Evolutionary conservation across 768 basidiomycete species (phyloP), one percentile per base, ranked within the genome.

Genomic region (Lactarius deliciosus): DNA sequence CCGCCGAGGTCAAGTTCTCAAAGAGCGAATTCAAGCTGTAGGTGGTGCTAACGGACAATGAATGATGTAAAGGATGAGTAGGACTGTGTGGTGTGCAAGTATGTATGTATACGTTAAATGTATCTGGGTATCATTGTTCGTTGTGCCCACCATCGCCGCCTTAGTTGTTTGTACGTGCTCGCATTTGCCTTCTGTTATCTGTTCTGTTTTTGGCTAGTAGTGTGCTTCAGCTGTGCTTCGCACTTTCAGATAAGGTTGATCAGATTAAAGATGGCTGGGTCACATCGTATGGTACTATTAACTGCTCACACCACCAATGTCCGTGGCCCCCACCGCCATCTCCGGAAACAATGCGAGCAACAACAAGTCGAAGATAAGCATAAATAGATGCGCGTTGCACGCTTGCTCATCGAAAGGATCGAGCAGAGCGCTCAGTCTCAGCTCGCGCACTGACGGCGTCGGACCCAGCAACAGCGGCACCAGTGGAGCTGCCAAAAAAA

Each of bases 321-420:
- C 66, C 53, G 66, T 47, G 3, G 66, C 66, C 1, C 66, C 75
- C 22, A 73, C 76, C n/a, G 79, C 82, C 71, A 96, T 77, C 76
- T 95, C 94, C 0, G 95, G 94, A 70, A 94, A 92, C 43, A 96
- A 71, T 3, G 81, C 81, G 43, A 87, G 74, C n/a, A 96, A 72
- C 2, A 92, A 57, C 10, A 86, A 78, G 70, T 97, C 95, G 18
- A 96, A 75, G 1, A 96, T 65, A 70, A 93, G 80, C 47, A 93
- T 78, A 0, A 87, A 77, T 1, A 97, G 80, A 70, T 95, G 95
- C 2, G 84, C 81, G 74, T 97, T 98, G 74, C 94, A 96, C 59
- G 81, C 79, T 38, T 79, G 74, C 59, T 83, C 84, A 58, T 81
- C 79, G 25, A 94, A 79, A 13, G 85, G 86, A 36, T 88, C 88